Conservation (phyloP, 225 moss, liverwort and hornwort genomes). For the Pseudoscleropodium purum region DNA sequence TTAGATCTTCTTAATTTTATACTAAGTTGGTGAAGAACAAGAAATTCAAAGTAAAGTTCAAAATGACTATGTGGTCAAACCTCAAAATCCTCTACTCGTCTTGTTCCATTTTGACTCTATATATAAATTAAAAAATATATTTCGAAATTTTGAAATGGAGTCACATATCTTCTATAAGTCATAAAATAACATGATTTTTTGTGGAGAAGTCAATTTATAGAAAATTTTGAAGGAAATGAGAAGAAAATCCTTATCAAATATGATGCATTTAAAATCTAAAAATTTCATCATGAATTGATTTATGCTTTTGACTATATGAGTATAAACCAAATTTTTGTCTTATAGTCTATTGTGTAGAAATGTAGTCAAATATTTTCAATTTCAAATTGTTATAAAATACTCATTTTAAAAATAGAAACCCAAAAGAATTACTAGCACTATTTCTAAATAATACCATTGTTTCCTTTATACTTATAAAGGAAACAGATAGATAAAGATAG, state of each 20-base stretch:
- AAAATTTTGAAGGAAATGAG: background rate
- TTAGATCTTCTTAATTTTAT: background rate
- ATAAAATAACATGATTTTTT: background rate
- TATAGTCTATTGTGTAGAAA: too few relatives aligned
- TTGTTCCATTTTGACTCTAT: background rate
- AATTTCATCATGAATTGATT: too few relatives aligned
- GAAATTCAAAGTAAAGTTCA: background rate
- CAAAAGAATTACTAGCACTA: too few relatives aligned
- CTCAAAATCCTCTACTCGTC: background rate
- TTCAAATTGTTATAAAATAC: too few relatives aligned
- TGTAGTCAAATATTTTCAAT: too few relatives aligned
- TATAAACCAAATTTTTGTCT: too few relatives aligned
- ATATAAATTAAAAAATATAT: background rate
- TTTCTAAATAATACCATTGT: too few relatives aligned
- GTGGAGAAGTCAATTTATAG: background rate
- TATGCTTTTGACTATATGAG: too few relatives aligned
- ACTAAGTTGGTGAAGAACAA: background rate
- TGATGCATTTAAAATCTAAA: too few relatives aligned
- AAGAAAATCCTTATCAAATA: background rate
- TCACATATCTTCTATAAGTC: background rate
- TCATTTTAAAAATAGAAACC: too few relatives aligned
- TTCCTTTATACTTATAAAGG: too few relatives aligned
- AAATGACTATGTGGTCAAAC: background rate
- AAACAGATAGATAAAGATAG: too few relatives aligned
- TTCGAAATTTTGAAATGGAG: background rate